Evolutionary conservation across 2,329 filamentous ascomycete genomes (phyloP).

Genomic region (Cladorrhinum sp.): DNA sequence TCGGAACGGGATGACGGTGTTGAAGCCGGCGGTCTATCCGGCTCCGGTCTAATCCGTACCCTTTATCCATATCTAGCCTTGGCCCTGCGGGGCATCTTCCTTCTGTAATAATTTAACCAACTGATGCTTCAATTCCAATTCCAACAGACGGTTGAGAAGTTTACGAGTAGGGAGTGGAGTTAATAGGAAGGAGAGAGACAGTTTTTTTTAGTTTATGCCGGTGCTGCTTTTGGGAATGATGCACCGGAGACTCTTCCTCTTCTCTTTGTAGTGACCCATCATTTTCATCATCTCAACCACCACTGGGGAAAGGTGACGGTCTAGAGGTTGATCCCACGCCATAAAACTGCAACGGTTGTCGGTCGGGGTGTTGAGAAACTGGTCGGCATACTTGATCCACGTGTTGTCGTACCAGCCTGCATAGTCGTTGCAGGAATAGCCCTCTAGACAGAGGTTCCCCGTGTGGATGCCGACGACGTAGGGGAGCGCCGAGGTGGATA

Average conservation of each 20-base stretch:
- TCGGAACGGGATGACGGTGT: neutral
- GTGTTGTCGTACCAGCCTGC: neutral
- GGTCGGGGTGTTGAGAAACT: neutral
- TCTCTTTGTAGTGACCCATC: neutral
- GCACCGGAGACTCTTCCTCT: neutral
- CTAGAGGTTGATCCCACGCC: neutral
- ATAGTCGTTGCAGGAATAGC: neutral
- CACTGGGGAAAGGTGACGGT: too few species aligned
- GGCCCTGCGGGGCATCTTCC: too few species aligned
- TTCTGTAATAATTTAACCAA: too few species aligned
- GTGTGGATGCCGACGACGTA: constrained; percentile 31
- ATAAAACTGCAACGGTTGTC: neutral
- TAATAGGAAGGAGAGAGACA: neutral
- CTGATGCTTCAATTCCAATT: too few species aligned
- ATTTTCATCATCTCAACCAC: neutral
- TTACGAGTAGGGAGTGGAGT: too few species aligned
- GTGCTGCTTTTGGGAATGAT: neutral
- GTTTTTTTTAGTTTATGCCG: too few species aligned
- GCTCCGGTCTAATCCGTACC: too few species aligned
- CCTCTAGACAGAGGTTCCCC: neutral
- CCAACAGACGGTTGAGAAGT: too few species aligned
- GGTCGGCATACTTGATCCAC: constrained; percentile 7
- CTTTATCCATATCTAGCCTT: too few species aligned
- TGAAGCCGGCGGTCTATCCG: too few species aligned
- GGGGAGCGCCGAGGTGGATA: neutral